Conservation (phyloP, 139 green algal species). For the Chlorella sorokiniana region DNA sequence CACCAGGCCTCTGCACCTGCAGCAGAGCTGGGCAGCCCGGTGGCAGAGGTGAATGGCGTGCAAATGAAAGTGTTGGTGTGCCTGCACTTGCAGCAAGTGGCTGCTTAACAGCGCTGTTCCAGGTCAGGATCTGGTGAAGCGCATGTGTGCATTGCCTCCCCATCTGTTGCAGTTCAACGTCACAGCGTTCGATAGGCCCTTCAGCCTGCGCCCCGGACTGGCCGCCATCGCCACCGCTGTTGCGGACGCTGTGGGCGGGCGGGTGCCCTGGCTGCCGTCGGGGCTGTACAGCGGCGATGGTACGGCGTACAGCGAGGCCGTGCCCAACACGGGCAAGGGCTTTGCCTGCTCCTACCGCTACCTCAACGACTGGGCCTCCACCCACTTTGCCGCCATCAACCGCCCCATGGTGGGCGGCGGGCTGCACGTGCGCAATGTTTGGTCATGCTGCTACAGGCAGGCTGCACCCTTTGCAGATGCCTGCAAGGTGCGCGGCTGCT, state of each 20-base stretch:
- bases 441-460: not conserved
- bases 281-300: conserved; percentile 16
- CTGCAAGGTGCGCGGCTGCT: not conserved
- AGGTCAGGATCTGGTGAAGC: not conserved
- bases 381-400: conserved; percentile 38
- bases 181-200: not conserved
- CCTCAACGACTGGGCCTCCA: conserved; percentile 26
- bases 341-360: conserved; percentile 38
- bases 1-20: not conserved
- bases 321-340: conserved; percentile 5
- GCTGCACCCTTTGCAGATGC: not conserved
- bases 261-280: not conserved
- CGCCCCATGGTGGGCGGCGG: conserved; percentile 21
- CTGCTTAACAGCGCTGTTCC: not conserved
- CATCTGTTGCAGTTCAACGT: not conserved
- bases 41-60: too few species aligned
- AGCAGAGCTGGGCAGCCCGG: not conserved
- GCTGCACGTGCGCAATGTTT: not conserved
- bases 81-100: too few species aligned
- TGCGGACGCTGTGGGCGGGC: not conserved
- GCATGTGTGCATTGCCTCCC: not conserved
- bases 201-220: not conserved
- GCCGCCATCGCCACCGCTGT: too few species aligned
- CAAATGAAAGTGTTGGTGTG: too few species aligned
- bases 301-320: conserved; percentile 22